These are phyloP conservation scores for Fusarium avenaceum DNA, from an alignment of 2,329 filamentous ascomycete genomes.

Conservation along the genomic window DNA sequence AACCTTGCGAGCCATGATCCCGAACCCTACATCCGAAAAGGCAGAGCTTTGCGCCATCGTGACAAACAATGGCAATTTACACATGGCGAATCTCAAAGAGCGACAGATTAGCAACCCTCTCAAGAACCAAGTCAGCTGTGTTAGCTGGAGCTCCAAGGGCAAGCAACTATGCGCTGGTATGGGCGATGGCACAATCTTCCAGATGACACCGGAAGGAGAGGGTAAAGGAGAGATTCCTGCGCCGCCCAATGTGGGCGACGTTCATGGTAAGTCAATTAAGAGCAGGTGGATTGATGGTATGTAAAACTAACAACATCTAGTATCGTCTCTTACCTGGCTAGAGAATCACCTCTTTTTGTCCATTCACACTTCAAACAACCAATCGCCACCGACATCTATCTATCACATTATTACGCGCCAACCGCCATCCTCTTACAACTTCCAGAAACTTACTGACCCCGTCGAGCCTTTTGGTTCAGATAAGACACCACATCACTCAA, in stretches of 20 bases:
- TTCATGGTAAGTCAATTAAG: constrained; percentile 71
- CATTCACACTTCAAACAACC: constrained; percentile 77
- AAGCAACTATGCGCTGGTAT: constrained; percentile 93
- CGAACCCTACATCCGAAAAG: constrained; percentile 82
- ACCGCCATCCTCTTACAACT: constrained; percentile 71
- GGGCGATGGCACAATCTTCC: constrained; percentile 81
- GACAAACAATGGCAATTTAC: constrained; percentile 82
- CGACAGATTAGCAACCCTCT: constrained; percentile 73
- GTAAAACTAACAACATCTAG: constrained; percentile 56
- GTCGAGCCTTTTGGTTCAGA: constrained; percentile 78
- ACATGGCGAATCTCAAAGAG: constrained; percentile 84
- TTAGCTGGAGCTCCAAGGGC: constrained; percentile 92
- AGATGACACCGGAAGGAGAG: constrained; percentile 86
- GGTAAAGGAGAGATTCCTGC: constrained; percentile 83
- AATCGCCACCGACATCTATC: constrained; percentile 72
- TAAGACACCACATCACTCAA: constrained; percentile 79
- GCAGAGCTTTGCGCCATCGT: constrained; percentile 85
- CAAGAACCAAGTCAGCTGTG: constrained; percentile 82
- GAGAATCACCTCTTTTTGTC: constrained; percentile 88
- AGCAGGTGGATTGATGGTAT: not conserved
- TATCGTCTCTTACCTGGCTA: constrained; percentile 88
- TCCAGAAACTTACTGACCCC: constrained; percentile 81
- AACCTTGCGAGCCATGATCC: constrained; percentile 78
- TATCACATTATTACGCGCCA: constrained; percentile 85
- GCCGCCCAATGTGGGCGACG: constrained; percentile 75